Evolutionary conservation across 306 rosid genomes (phyloP).

Genomic region (Gleditsia sinensis): DNA sequence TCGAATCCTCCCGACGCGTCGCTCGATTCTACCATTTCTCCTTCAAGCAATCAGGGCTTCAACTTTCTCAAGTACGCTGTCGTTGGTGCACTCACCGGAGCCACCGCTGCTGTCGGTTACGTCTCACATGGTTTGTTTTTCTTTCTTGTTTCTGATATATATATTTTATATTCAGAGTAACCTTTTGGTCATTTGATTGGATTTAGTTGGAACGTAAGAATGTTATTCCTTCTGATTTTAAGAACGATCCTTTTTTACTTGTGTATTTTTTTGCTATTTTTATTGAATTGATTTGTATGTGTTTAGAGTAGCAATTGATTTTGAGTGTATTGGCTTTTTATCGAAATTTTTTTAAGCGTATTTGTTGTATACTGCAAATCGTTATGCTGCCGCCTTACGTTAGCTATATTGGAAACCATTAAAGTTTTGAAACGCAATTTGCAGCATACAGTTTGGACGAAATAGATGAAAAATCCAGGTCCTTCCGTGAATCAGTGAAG

Average conservation of each 20-base stretch:
- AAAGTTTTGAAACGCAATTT: slow-evolving; percentile 1
- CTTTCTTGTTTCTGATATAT: not conserved
- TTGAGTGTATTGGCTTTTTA: not conserved
- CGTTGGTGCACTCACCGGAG: slow-evolving; percentile 19
- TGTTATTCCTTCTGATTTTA: not conserved
- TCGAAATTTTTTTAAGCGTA: not conserved
- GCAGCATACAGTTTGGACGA: slow-evolving; percentile 73
- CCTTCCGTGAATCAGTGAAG: slow-evolving; percentile 53
- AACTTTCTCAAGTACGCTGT: slow-evolving; percentile 28
- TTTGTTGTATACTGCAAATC: not conserved
- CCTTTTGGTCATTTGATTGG: not conserved
- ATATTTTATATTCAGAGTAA: not conserved
- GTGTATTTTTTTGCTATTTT: not conserved
- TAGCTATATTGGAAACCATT: not conserved
- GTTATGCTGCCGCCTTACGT: not conserved
- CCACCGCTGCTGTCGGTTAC: slow-evolving; percentile 31
- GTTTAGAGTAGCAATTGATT: not conserved
- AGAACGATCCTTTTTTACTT: not conserved
- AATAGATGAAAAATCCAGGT: slow-evolving; percentile 66
- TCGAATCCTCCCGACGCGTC: not conserved
- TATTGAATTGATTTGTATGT: not conserved
- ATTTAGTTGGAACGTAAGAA: too few relatives aligned
- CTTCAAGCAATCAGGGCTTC: not conserved
- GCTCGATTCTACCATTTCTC: slow-evolving; percentile 9
- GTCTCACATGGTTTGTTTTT: slow-evolving; percentile 16